Evolutionary conservation across 768 basidiomycete species (phyloP).

Genomic region (Austroboletus festivus): DNA sequence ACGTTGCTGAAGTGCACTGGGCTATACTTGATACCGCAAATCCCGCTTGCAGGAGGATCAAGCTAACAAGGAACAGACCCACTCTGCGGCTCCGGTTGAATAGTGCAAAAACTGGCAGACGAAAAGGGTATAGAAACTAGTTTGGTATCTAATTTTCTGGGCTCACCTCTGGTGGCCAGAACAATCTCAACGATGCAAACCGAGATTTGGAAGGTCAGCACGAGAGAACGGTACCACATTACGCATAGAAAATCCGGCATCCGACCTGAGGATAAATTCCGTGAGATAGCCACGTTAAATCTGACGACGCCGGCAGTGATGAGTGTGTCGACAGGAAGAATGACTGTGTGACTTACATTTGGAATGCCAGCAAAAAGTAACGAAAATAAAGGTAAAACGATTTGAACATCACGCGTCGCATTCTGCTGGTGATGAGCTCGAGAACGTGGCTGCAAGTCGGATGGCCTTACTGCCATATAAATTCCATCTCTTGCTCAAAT

Average conservation of each 20-base stretch:
- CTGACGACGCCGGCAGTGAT: slow-evolving; percentile 2
- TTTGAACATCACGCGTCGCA: slow-evolving; percentile 8
- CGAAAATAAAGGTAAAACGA: slow-evolving; percentile 20
- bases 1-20: neutral
- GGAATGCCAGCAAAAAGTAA: slow-evolving; percentile 11
- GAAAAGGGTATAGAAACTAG: neutral
- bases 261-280: slow-evolving; percentile 7
- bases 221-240: slow-evolving; percentile 10
- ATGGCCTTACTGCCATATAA: slow-evolving; percentile 30
- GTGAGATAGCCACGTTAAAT: slow-evolving; percentile 7
- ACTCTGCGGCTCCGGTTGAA: slow-evolving; percentile 37
- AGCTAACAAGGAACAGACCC: slow-evolving; percentile 10
- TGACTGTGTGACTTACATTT: slow-evolving; percentile 6
- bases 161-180: slow-evolving; percentile 26
- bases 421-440: slow-evolving; percentile 15
- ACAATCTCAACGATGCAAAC: slow-evolving; percentile 18
- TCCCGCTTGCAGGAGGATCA: slow-evolving; percentile 22
- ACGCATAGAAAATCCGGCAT: slow-evolving; percentile 9
- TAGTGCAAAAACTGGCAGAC: slow-evolving; percentile 16
- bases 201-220: slow-evolving; percentile 6
- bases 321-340: neutral
- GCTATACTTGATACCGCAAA: slow-evolving; percentile 18
- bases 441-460: too few species aligned
- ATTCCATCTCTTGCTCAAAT: slow-evolving; percentile 17
- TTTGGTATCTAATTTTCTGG: neutral